Evolutionary conservation across 2,329 filamentous ascomycete genomes (phyloP).

Genomic region (Fusarium coicis): DNA sequence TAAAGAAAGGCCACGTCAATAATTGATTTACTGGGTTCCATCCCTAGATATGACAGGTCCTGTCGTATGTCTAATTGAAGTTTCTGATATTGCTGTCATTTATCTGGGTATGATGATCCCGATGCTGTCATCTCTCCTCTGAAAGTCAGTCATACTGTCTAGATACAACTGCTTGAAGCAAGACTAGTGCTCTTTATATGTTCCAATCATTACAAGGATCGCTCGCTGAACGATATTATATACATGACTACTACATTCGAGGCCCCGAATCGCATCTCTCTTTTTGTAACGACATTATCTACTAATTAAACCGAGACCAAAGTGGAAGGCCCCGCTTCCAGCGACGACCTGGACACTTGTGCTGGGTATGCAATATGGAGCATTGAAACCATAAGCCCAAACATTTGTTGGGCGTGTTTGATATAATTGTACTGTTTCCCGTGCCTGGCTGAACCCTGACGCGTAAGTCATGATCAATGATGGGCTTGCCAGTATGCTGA

Average conservation of each 20-base stretch:
- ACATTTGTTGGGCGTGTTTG: not conserved
- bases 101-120: not conserved
- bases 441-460: not conserved
- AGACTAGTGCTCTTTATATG: not conserved
- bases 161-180: not conserved
- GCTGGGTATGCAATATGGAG: not conserved
- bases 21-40: conserved; percentile 42
- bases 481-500: not conserved
- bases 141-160: not conserved
- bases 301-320: conserved; percentile 15
- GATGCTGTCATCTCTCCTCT: not conserved
- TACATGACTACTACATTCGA: not conserved
- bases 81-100: not conserved
- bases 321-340: not conserved
- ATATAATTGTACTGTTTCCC: conserved; percentile 22
- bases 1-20: conserved; percentile 42
- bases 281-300: conserved; percentile 25
- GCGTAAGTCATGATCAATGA: conserved; percentile 9
- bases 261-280: not conserved
- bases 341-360: not conserved
- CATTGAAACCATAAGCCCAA: conserved; percentile 2
- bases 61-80: not conserved
- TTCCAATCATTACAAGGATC: not conserved
- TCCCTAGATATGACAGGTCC: conserved; percentile 6
- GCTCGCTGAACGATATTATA: not conserved